phyloP scores from a whole-genome alignment of 2,329 filamentous ascomycete species.

The Penicillium sp. region DNA sequence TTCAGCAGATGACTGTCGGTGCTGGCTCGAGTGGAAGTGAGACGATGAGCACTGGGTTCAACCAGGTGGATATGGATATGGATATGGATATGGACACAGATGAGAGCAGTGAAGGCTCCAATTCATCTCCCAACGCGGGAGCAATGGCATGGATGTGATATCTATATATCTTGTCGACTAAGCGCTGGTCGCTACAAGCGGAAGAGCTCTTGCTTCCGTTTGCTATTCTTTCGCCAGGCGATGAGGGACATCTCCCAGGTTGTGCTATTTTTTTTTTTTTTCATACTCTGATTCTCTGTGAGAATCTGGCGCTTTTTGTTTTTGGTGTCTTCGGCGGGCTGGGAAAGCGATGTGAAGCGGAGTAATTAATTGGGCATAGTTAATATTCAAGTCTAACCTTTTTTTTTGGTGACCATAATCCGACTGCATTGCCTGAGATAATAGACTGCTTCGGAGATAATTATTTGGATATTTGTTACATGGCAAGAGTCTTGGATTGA shows the following conservation, averaged over 20 bases:
- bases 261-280: not conserved
- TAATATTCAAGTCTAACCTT: not conserved
- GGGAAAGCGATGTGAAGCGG: not conserved
- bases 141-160: slow-evolving; percentile 35
- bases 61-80: slow-evolving; percentile 29
- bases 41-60: slow-evolving; percentile 24
- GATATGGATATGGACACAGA: slow-evolving; percentile 31
- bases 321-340: not conserved
- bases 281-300: not conserved
- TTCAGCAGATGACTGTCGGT: slow-evolving; percentile 16
- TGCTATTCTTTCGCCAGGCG: not conserved
- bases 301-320: not conserved
- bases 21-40: slow-evolving; percentile 20
- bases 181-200: slow-evolving; percentile 11
- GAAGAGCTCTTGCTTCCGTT: not conserved
- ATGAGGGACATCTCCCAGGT: not conserved
- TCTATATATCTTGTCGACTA: not conserved
- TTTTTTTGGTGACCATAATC: not conserved
- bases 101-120: slow-evolving; percentile 20
- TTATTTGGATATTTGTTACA: not conserved
- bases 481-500: not conserved
- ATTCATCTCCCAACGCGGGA: slow-evolving; percentile 22
- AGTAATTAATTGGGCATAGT: not conserved
- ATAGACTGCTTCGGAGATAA: not conserved
- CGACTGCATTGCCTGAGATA: not conserved